These are phyloP conservation scores for Lepiota venenata DNA, from an alignment of 768 basidiomycete genomes.

Conservation along the genomic window DNA sequence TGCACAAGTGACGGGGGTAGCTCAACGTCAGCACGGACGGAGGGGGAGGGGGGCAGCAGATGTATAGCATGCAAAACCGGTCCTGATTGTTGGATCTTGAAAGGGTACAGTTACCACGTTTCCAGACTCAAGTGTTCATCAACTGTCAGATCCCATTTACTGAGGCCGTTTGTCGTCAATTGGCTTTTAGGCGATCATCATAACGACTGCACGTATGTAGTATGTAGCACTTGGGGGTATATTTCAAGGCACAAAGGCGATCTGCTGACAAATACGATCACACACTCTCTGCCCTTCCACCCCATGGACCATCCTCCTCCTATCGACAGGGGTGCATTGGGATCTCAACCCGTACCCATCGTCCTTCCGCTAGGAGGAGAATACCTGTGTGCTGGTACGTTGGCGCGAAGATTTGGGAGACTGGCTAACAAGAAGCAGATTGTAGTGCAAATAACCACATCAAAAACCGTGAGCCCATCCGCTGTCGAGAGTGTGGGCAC, in stretches of 20 bases:
- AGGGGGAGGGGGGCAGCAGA: neutral
- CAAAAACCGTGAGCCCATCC: conserved; percentile 86
- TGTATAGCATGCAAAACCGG: neutral
- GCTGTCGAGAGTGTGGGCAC: conserved; percentile 96
- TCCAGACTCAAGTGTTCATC: conserved; percentile 15
- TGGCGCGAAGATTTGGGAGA: neutral
- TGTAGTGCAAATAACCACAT: conserved; percentile 93
- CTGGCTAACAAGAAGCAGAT: conserved; percentile 41
- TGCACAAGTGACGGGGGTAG: conserved; percentile 1
- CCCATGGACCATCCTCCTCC: conserved; percentile 26
- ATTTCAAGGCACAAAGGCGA: neutral
- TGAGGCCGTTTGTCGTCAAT: neutral
- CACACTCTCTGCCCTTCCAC: conserved; percentile 15
- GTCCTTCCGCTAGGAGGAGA: too few species aligned
- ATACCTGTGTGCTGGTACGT: conserved; percentile 81
- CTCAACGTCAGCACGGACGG: neutral
- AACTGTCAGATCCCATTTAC: conserved; percentile 15
- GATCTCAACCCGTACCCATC: too few species aligned
- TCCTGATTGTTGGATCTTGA: conserved; percentile 7
- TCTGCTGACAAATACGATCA: neutral
- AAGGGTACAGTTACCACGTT: conserved; percentile 13
- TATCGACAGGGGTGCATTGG: neutral
- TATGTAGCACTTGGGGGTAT: too few species aligned
- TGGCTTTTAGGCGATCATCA: conserved; percentile 11
- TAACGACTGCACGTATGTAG: neutral